phyloP scores from a whole-genome alignment of 768 basidiomycete species.

The Hysterangium stoloniferum region DNA sequence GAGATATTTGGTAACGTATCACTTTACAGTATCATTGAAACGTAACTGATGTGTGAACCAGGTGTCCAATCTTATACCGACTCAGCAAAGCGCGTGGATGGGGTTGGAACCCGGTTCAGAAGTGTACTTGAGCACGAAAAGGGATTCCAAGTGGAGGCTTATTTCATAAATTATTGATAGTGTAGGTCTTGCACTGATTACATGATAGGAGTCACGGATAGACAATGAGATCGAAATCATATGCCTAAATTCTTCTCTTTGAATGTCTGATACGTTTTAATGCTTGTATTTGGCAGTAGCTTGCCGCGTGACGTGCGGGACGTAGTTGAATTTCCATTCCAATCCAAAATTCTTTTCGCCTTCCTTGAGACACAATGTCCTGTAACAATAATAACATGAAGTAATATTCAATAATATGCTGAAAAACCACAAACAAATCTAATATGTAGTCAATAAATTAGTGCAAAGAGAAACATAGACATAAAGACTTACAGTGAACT shows the following conservation, averaged over 20 bases:
- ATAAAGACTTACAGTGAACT: slow-evolving; percentile 23
- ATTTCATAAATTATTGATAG: neutral
- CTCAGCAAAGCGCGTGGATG: slow-evolving; percentile 67
- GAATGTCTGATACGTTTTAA: neutral
- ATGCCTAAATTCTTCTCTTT: neutral
- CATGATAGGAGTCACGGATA: no score
- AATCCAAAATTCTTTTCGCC: slow-evolving; percentile 42
- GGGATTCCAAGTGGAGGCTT: slow-evolving; percentile 50
- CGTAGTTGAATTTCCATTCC: slow-evolving; percentile 31
- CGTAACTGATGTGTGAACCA: slow-evolving; percentile 15
- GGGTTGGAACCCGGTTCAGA: slow-evolving; percentile 47
- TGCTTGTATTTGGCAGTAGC: neutral
- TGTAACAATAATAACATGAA: slow-evolving; percentile 16
- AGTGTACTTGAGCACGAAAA: slow-evolving; percentile 61
- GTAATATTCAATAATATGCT: neutral
- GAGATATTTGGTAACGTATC: slow-evolving; percentile 51
- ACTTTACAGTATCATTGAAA: slow-evolving; percentile 2
- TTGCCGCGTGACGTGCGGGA: slow-evolving; percentile 39
- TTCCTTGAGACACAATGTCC: slow-evolving; percentile 56
- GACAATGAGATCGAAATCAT: no score
- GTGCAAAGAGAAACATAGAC: neutral
- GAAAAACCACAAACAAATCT: slow-evolving; percentile 20
- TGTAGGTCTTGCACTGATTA: neutral
- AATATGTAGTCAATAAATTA: neutral
- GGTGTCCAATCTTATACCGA: slow-evolving; percentile 67